Evolutionary conservation across 495 filamentous ascomycete genomes (phyloP).

Genomic region (Thozetella sp.): DNA sequence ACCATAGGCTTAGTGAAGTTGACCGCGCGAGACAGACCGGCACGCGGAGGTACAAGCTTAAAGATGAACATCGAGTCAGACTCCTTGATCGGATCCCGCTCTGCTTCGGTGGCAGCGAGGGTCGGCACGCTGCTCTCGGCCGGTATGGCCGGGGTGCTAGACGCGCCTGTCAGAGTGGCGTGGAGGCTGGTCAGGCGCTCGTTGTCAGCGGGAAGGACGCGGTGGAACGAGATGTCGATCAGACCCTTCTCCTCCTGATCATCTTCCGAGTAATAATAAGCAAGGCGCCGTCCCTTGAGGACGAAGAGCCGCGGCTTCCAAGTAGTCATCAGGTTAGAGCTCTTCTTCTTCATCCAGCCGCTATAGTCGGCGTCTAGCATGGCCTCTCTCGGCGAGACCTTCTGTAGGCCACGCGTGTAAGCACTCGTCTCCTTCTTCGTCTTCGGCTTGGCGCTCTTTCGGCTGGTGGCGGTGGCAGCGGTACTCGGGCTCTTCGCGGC

Average conservation of each 20-base stretch:
- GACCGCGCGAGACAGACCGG: slow-evolving; percentile 85
- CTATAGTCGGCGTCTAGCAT: slow-evolving; percentile 88
- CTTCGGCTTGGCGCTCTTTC: slow-evolving; percentile 59
- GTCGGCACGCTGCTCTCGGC: slow-evolving; percentile 63
- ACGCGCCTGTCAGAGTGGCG: slow-evolving; percentile 87
- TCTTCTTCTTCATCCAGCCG: slow-evolving; percentile 99
- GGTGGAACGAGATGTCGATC: slow-evolving; percentile 96
- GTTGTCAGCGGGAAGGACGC: slow-evolving; percentile 91
- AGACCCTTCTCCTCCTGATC: slow-evolving; percentile 92
- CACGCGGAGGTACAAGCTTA: slow-evolving; percentile 91
- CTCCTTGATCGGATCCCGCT: slow-evolving; percentile 40
- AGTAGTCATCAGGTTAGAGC: slow-evolving; percentile 89
- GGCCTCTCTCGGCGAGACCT: slow-evolving; percentile 80
- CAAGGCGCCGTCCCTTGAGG: slow-evolving; percentile 84
- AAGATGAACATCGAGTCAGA: slow-evolving; percentile 86
- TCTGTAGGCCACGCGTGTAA: slow-evolving; percentile 83
- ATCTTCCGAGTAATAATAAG: slow-evolving; percentile 94
- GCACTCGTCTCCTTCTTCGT: slow-evolving; percentile 94
- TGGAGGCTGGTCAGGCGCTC: slow-evolving; percentile 89
- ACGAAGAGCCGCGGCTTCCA: slow-evolving; percentile 97
- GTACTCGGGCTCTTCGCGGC: slow-evolving; percentile 55
- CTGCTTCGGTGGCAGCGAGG: slow-evolving; percentile 41
- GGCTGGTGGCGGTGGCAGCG: slow-evolving; percentile 39
- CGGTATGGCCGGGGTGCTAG: slow-evolving; percentile 73
- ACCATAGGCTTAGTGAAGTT: slow-evolving; percentile 96